These are phyloP conservation scores for Leccinum longicurvipes DNA, from an alignment of 768 basidiomycete genomes.

Conservation along the genomic window DNA sequence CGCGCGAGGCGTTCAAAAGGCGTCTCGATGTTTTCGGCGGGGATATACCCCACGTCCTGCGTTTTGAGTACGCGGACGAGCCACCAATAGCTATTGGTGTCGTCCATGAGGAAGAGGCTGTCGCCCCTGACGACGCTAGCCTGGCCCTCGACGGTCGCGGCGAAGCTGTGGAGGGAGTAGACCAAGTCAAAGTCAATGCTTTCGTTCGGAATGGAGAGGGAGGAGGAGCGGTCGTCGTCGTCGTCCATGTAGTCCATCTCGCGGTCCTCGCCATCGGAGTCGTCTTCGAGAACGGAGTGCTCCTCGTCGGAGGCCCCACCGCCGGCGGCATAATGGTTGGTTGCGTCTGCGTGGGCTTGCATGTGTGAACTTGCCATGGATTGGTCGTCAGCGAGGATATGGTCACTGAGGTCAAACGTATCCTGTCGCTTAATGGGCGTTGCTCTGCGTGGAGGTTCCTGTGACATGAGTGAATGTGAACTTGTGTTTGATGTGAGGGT, in stretches of 20 bases:
- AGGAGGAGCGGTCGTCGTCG: conserved; percentile 76
- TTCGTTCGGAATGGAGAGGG: conserved; percentile 84
- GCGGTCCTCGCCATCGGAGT: conserved; percentile 70
- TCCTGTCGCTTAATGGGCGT: conserved; percentile 43
- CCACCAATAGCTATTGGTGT: conserved; percentile 99
- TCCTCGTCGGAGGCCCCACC: conserved; percentile 62
- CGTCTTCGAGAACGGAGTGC: conserved; percentile 83
- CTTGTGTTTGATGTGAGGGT: background rate
- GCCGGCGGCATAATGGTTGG: conserved; percentile 33
- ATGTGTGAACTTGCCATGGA: conserved; percentile 43
- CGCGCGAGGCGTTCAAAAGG: no score
- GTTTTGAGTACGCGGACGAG: conserved; percentile 97
- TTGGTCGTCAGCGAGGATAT: conserved; percentile 54
- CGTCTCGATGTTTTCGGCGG: conserved; percentile 98
- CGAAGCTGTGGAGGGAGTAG: conserved; percentile 92
- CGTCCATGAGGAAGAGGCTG: conserved; percentile 94
- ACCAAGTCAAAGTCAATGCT: conserved; percentile 93
- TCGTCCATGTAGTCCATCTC: conserved; percentile 68
- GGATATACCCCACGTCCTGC: conserved; percentile 98
- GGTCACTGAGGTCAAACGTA: conserved; percentile 70
- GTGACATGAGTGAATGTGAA: conserved; percentile 23
- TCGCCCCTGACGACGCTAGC: conserved; percentile 99
- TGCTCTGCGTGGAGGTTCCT: conserved; percentile 22
- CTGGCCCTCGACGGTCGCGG: conserved; percentile 97
- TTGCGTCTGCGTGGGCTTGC: conserved; percentile 47